A percentile compares a stretch with the other conserved stretches of the same genome.
phyloP scores from a whole-genome alignment of 2,329 filamentous ascomycete genomes.

The Cladosporium sp. region DNA sequence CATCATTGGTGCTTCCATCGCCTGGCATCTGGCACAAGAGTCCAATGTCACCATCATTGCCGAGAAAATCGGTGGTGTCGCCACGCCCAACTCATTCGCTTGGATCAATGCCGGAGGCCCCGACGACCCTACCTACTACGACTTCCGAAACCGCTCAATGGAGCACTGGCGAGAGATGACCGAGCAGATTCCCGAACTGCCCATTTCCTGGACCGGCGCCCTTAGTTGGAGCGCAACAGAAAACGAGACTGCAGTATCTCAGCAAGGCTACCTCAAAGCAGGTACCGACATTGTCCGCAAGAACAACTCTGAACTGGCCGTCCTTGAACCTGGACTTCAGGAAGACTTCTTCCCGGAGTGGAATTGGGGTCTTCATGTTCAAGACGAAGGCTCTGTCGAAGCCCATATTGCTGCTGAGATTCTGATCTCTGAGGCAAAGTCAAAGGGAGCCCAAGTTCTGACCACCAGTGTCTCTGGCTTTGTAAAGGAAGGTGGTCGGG shows the following conservation, averaged over 20 bases:
- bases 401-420: neutral
- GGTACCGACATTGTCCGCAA: neutral
- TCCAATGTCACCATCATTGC: conserved; percentile 7
- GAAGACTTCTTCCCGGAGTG: neutral
- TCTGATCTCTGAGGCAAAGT: neutral
- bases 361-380: neutral
- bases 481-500: neutral
- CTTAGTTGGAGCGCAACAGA: neutral
- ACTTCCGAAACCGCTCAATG: conserved; percentile 10
- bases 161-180: conserved; percentile 4
- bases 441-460: neutral
- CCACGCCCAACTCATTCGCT: conserved; percentile 7
- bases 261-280: neutral
- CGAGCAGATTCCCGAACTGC: neutral
- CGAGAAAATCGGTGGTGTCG: conserved; percentile 4
- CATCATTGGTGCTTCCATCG: conserved; percentile 3
- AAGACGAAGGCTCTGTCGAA: conserved; percentile 2
- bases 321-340: neutral
- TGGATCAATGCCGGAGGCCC: conserved; percentile 2
- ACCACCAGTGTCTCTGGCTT: neutral
- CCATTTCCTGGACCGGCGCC: neutral
- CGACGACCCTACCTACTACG: neutral
- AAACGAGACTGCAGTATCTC: neutral
- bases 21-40: conserved; percentile 4
- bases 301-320: neutral